Base-by-base conservation (phyloP, 2,329 filamentous ascomycete species). In the Geosmithia morbida region DNA sequence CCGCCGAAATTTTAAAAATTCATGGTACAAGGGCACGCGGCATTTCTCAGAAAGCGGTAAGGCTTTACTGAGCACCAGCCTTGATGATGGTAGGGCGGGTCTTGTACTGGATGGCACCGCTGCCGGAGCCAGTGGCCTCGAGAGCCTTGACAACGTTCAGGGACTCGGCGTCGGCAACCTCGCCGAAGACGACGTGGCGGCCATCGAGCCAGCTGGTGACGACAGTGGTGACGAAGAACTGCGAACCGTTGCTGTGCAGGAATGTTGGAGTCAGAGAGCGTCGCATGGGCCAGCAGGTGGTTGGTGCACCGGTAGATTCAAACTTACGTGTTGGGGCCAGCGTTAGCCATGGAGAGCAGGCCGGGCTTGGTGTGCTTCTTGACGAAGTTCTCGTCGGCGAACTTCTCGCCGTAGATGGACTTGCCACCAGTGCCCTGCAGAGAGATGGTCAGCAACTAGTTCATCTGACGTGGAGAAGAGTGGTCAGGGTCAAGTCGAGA, bases 151-250 rank as follows among this genome's bases (percentile, higher is more conserved):
- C 77, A 49, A 81, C 54, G 29, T 66, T 58, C 63, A 78, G 55
- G 49, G 68, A 71, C 43, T 65, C 54, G 1, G 63, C 50, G 52
- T 74, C 71, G 49, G 69, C 69, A 44, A 89, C 83, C 70, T 85
- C 73, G 63, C 86, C 87, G 69, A 89, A 89, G 63, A 88, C 85
- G 66, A 88, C 84, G 75, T 92, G 86, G 66, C 83, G 83, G 61
- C 78, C 79, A 65, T 92, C 77, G 56, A 92, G 75, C 75, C 94
- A 94, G 48, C 82, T 81, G 51, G 92, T 97, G 51, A 81, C 76
- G 46, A 94, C 87, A 48, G 90, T 97, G 59, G 90, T 97, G 64
- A 97, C 72, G 75, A 97, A 97, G 77, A 97, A 97, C 69, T 97
- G 90, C 46, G 87, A 94, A 59, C 92, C 92, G 71, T 98, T 98